phyloP scores from a whole-genome alignment of 2,329 filamentous ascomycete species.

The Lachnellula hyalina region DNA sequence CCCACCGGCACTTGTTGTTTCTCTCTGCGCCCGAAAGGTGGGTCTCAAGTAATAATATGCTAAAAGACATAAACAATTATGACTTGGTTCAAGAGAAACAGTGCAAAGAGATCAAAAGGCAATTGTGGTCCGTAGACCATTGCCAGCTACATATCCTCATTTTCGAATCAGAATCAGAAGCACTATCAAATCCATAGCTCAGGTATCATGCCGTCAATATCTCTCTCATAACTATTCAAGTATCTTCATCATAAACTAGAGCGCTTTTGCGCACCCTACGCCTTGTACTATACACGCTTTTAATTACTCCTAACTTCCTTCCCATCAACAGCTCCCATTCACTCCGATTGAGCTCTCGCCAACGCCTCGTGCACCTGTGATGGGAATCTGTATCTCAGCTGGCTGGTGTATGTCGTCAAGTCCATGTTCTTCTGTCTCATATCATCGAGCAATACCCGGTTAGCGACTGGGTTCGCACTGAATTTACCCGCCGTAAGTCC shows the following conservation, averaged over 20 bases:
- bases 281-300: background rate
- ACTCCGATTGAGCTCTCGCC: slow-evolving; percentile 54
- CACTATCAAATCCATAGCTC: no score
- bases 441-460: slow-evolving; percentile 60
- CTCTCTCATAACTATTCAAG: background rate
- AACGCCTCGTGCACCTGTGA: slow-evolving; percentile 83
- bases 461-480: slow-evolving; percentile 64
- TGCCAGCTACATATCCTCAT: no score
- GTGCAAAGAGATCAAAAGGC: no score
- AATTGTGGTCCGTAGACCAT: no score
- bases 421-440: slow-evolving; percentile 80
- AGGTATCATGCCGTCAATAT: no score
- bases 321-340: background rate
- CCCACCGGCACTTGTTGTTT: no score
- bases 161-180: no score
- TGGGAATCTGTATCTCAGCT: slow-evolving; percentile 86
- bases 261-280: background rate
- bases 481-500: slow-evolving; percentile 66
- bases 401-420: slow-evolving; percentile 86
- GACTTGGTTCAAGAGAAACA: no score
- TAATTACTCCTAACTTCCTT: background rate
- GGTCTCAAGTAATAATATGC: no score
- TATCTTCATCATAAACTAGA: background rate
- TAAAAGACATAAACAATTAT: no score
- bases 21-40: no score